Percentiles rank a stretch among this genome's conserved stretches.
Conservation (phyloP, 2,329 filamentous ascomycete genomes). For the Teratosphaeria gauchensis region DNA sequence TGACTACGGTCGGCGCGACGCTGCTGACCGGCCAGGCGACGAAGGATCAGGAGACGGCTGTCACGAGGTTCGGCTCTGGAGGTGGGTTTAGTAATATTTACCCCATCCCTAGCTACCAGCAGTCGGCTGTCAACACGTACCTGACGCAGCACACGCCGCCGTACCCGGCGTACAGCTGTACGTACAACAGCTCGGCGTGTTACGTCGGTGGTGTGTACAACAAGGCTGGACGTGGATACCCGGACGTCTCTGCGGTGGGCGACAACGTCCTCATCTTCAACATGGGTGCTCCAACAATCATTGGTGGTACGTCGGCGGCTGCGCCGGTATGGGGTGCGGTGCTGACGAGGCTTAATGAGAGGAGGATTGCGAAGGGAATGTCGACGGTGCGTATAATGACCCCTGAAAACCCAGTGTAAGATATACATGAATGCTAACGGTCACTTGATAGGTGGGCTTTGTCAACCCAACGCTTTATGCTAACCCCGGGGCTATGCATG, state of each 20-base stretch:
- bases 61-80: conserved; percentile 33
- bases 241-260: conserved; percentile 31
- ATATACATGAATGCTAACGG: too few species aligned
- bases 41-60: conserved; percentile 29
- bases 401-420: too few species aligned
- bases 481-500: conserved; percentile 27
- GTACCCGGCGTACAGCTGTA: conserved; percentile 13
- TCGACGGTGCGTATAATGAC: neutral
- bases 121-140: conserved; percentile 29
- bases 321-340: conserved; percentile 14
- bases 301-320: conserved; percentile 13
- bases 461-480: conserved; percentile 32
- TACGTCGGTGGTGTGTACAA: conserved; percentile 35
- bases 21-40: conserved; percentile 25
- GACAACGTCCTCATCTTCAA: conserved; percentile 26
- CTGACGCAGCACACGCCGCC: conserved; percentile 16
- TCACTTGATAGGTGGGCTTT: conserved; percentile 9
- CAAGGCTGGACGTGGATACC: conserved; percentile 24
- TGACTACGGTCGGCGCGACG: conserved; percentile 36
- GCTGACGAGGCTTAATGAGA: conserved; percentile 13
- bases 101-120: conserved; percentile 28
- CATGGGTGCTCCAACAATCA: conserved; percentile 25
- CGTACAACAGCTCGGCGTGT: conserved; percentile 39
- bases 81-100: conserved; percentile 30
- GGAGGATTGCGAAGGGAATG: conserved; percentile 11